These are phyloP conservation scores for Apiospora koreana DNA, from an alignment of 2,329 filamentous ascomycete species.

Conservation along the genomic window DNA sequence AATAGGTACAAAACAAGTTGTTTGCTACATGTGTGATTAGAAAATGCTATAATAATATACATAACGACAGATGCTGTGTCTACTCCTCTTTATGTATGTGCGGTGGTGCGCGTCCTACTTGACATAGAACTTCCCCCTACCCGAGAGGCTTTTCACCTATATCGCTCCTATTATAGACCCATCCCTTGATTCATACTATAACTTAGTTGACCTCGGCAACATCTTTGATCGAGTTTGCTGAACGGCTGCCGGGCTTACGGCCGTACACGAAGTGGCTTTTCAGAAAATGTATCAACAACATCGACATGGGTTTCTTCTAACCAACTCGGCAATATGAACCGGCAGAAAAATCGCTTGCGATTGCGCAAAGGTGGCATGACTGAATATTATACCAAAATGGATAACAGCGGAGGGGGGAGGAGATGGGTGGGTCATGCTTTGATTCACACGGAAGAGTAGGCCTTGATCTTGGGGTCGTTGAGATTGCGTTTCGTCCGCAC, in stretches of 20 bases:
- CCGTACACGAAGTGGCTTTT: slow-evolving; percentile 14
- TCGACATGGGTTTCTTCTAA: neutral
- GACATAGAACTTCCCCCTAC: neutral
- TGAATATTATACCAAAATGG: neutral
- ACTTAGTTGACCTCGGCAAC: neutral
- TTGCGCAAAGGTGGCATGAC: too few relatives aligned
- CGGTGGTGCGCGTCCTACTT: neutral
- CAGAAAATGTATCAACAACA: neutral
- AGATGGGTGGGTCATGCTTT: neutral
- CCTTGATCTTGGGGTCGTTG: slow-evolving; percentile 19
- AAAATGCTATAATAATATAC: neutral
- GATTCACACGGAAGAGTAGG: slow-evolving; percentile 18
- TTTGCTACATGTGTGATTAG: neutral
- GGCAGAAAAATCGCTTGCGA: too few relatives aligned
- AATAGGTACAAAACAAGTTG: neutral
- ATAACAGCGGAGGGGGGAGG: neutral
- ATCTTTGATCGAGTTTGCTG: neutral
- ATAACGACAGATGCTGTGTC: neutral
- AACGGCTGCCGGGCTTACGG: neutral
- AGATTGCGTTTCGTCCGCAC: slow-evolving; percentile 19
- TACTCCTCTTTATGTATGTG: neutral
- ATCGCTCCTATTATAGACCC: neutral
- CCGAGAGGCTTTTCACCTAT: neutral
- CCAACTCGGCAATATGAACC: neutral
- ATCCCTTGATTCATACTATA: neutral